These are phyloP conservation scores for Fusarium sp. DNA, from an alignment of 2,329 filamentous ascomycete genomes.

Conservation along the genomic window DNA sequence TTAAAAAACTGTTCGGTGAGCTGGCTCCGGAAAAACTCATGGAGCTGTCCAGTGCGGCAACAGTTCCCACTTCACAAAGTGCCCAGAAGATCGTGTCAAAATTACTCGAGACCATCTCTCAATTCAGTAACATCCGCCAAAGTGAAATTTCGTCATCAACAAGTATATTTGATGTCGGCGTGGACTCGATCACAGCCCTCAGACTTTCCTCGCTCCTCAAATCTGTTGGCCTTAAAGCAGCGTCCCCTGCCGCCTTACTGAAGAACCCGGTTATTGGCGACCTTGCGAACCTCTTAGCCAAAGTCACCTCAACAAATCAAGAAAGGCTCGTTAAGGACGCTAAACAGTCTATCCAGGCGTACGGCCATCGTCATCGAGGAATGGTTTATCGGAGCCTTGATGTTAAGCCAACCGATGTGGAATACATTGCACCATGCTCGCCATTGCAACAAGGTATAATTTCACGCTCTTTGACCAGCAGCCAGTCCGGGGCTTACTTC, in stretches of 20 bases:
- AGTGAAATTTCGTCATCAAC: conserved; percentile 65
- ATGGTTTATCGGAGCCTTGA: conserved; percentile 66
- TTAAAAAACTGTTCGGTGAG: conserved; percentile 75
- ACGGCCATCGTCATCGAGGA: conserved; percentile 71
- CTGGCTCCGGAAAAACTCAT: conserved; percentile 74
- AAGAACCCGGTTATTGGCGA: conserved; percentile 67
- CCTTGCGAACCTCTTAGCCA: conserved; percentile 58
- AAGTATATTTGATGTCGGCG: conserved; percentile 86
- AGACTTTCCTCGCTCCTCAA: conserved; percentile 75
- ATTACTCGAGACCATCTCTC: conserved; percentile 67
- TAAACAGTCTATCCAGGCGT: conserved; percentile 73
- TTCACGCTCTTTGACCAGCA: conserved; percentile 72
- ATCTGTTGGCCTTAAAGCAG: conserved; percentile 69
- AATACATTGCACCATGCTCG: conserved; percentile 85
- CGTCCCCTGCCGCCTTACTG: conserved; percentile 76
- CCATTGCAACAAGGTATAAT: conserved; percentile 90
- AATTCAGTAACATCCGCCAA: conserved; percentile 62
- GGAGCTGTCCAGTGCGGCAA: conserved; percentile 58
- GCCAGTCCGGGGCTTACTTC: conserved; percentile 75
- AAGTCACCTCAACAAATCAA: conserved; percentile 18
- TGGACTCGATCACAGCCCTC: conserved; percentile 89
- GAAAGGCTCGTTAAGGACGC: conserved; percentile 59
- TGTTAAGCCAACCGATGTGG: conserved; percentile 67
- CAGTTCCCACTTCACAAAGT: conserved; percentile 48
- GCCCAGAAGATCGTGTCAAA: conserved; percentile 57